These are phyloP conservation scores for Candida frijolesensis DNA, from an alignment of 1,139 yeast species.

Conservation along the genomic window DNA sequence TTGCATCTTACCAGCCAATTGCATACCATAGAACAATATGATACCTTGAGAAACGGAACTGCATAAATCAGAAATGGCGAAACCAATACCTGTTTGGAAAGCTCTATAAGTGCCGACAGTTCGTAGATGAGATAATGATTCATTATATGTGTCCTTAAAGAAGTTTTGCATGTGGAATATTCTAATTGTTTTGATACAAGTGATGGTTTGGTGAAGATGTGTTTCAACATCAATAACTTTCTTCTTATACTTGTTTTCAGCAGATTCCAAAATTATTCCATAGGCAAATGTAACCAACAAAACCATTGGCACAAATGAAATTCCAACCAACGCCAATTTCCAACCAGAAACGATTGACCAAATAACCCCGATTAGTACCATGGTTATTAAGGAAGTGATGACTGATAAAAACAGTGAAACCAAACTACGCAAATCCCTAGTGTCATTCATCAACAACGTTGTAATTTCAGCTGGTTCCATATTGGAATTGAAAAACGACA, in stretches of 20 bases:
- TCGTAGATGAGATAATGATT: constrained; percentile 27
- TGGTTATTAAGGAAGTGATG: constrained; percentile 50
- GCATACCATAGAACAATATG: constrained; percentile 75
- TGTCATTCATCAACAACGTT: constrained; percentile 74
- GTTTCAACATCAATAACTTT: constrained; percentile 55
- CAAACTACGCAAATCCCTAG: constrained; percentile 71
- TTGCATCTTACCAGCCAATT: constrained; percentile 56
- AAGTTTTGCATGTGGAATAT: constrained; percentile 52
- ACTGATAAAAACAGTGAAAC: constrained; percentile 64
- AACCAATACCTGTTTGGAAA: constrained; percentile 61
- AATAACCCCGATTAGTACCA: constrained; percentile 60
- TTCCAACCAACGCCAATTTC: constrained; percentile 81
- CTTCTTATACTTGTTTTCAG: constrained; percentile 65
- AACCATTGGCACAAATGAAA: constrained; percentile 71
- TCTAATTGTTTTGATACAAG: constrained; percentile 64
- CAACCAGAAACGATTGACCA: constrained; percentile 88
- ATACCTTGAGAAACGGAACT: constrained; percentile 67
- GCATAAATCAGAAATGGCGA: constrained; percentile 56
- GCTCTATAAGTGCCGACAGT: constrained; percentile 51
- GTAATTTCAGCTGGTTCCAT: constrained; percentile 57
- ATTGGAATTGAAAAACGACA: constrained; percentile 53
- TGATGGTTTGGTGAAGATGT: constrained; percentile 57
- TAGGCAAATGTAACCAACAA: constrained; percentile 52
- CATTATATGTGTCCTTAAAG: constrained; percentile 43
- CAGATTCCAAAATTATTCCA: constrained; percentile 50